A percentile compares a stretch with the other conserved stretches of the same genome.
Conservation (phyloP, 2,329 filamentous ascomycete species). For the Verruconis gallopava region DNA sequence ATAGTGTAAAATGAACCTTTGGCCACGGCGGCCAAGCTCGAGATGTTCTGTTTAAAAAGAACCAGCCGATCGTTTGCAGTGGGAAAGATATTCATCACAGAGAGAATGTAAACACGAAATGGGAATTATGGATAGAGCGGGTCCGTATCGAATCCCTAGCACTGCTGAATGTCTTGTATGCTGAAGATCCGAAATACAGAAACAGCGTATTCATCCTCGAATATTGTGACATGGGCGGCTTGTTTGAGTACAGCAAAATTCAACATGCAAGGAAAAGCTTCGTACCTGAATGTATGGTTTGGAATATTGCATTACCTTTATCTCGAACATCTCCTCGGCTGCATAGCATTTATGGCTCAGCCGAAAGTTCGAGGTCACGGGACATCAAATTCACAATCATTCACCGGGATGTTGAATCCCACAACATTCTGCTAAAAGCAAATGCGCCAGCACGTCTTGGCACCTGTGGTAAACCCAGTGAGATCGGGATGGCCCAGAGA, state of each 20-base stretch:
- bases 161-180: not conserved
- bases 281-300: conserved; percentile 2
- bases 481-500: conserved; percentile 6
- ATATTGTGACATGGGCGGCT: conserved; percentile 2
- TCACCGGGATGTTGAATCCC: conserved; percentile 6
- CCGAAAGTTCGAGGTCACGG: not conserved
- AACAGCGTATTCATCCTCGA: conserved; percentile 2
- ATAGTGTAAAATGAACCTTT: too few species aligned
- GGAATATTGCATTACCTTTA: not conserved
- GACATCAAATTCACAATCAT: not conserved
- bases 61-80: too few species aligned
- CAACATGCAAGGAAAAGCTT: not conserved
- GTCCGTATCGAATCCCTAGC: not conserved
- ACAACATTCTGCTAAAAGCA: conserved; percentile 5
- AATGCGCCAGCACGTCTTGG: not conserved
- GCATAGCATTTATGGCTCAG: too few species aligned
- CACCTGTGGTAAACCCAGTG: not conserved
- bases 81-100: too few species aligned
- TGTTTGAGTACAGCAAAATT: not conserved
- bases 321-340: not conserved
- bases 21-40: too few species aligned
- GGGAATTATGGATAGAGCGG: too few species aligned
- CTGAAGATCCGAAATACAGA: not conserved
- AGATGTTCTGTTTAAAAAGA: too few species aligned
- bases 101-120: too few species aligned